Base-by-base conservation (phyloP, 768 basidiomycete genomes). In the Suillus placidus region DNA sequence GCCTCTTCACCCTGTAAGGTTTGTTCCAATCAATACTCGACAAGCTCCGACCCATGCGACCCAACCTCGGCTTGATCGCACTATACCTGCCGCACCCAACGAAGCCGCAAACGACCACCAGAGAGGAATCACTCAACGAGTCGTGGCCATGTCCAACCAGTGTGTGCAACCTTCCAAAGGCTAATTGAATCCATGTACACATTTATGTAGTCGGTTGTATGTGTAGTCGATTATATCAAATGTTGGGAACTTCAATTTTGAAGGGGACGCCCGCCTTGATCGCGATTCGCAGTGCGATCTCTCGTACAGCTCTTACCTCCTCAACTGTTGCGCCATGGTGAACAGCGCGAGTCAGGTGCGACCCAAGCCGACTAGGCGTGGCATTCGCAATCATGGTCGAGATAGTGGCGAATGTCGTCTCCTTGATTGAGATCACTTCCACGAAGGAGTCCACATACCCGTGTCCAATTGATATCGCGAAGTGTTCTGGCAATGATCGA, bases 311-410 rank as follows among this genome's bases (percentile, higher is more conserved):
- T 47, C 76, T 76, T 8, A 82, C 81, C 69, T 90, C 82, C 16
- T 84, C 85, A n/a, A 78, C 64, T 3, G 80, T 83, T 13, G 88
- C 88, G 3, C 88, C 88, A 52, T 80, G 78, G 62, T 86, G 77
- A 52, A 80, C 78, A 4, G 88, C 87, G 16, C 85, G 85, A 16
- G 79, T 77, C 23, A 90, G 77, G 70, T 90, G 89, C 89, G 89
- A 91, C n/a, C 67, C 76, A 34, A 87, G 84, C 70, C 89, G 88
- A 43, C 79, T 82, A 0, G 88, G 87, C 40, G 87, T 83, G 71
- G 90, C 88, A 64, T 79, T 80, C 4, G 86, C 83, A 70, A 91
- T 85, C 55, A 89, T 81, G 0, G 87, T 83, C 13, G 88, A 81
- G 18, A 89, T 83, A 67, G 89, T 74, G 16, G 82, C 79, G 71